Evolutionary conservation across 257 asterid species (phyloP).

Genomic region (Salvia rosmarinus): DNA sequence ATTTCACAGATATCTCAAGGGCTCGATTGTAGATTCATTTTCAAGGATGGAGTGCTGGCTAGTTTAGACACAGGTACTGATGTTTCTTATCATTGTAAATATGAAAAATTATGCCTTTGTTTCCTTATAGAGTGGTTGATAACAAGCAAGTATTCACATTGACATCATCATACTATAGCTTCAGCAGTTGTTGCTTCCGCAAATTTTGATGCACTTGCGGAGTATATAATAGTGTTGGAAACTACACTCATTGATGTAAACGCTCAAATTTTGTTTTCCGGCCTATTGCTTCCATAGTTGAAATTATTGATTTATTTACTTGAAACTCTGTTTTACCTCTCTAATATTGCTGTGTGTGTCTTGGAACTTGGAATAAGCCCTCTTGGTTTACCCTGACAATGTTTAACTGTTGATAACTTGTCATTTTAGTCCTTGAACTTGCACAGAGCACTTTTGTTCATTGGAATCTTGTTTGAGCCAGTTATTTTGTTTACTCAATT

Average conservation of each 20-base stretch:
- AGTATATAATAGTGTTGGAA: constrained; percentile 23
- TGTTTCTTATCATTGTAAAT: constrained; percentile 69
- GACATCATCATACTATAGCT: constrained; percentile 29
- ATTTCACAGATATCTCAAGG: constrained; percentile 28
- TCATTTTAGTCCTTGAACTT: neutral
- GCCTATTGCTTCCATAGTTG: constrained; percentile 25
- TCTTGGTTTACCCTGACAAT: neutral
- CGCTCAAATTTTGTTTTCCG: constrained; percentile 35
- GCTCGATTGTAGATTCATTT: constrained; percentile 42
- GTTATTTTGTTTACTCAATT: neutral
- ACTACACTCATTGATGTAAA: constrained; percentile 35
- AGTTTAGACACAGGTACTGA: constrained; percentile 43
- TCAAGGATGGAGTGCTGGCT: constrained; percentile 71
- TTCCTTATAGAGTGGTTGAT: constrained; percentile 75
- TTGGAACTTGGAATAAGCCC: neutral
- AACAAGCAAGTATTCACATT: constrained; percentile 45
- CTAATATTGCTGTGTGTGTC: neutral
- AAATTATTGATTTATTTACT: constrained; percentile 20
- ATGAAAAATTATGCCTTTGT: constrained; percentile 79
- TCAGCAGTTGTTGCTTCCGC: constrained; percentile 35
- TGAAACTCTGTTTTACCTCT: neutral
- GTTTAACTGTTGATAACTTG: neutral
- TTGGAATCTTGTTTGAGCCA: neutral
- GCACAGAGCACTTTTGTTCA: neutral
- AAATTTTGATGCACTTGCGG: constrained; percentile 62